These are phyloP conservation scores for Astragalus membranaceus DNA, from an alignment of 306 rosid species.

Conservation along the genomic window DNA sequence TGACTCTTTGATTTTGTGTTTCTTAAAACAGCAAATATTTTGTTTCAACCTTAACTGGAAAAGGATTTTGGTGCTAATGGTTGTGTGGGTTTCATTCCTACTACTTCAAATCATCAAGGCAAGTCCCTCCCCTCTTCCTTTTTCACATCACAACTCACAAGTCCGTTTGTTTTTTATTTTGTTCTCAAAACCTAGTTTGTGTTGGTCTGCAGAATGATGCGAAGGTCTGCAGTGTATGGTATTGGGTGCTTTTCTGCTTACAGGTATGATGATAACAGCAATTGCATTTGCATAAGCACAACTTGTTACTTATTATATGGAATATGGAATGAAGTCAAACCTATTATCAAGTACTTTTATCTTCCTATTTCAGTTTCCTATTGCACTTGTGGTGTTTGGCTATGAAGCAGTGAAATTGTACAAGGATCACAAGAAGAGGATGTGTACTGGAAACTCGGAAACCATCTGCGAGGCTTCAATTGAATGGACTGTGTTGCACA, in stretches of 20 bases:
- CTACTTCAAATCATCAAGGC: constrained; percentile 72
- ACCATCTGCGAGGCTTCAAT: constrained; percentile 84
- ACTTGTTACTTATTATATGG: background rate
- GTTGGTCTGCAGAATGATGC: constrained; percentile 49
- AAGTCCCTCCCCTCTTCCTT: constrained; percentile 5
- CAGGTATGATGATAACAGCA: constrained; percentile 43
- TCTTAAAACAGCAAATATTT: constrained; percentile 48
- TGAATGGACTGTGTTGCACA: constrained; percentile 55
- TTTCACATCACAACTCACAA: constrained; percentile 1
- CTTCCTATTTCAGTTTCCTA: constrained; percentile 53
- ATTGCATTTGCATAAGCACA: background rate
- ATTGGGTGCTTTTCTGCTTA: constrained; percentile 73
- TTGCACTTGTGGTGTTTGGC: constrained; percentile 61
- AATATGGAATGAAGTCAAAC: background rate
- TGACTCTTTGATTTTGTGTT: background rate
- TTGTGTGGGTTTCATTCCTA: constrained; percentile 69
- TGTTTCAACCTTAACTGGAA: constrained; percentile 74
- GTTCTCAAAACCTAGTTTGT: background rate
- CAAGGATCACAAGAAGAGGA: constrained; percentile 57
- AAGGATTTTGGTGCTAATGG: constrained; percentile 39
- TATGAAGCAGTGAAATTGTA: constrained; percentile 67
- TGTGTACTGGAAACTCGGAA: constrained; percentile 48
- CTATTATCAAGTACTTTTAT: background rate
- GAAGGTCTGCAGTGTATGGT: constrained; percentile 56
- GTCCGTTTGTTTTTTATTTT: background rate